Percentiles rank a stretch among this genome's conserved stretches.
Conservation (phyloP, 208 protist species). For the Leishmania amazonensis region DNA sequence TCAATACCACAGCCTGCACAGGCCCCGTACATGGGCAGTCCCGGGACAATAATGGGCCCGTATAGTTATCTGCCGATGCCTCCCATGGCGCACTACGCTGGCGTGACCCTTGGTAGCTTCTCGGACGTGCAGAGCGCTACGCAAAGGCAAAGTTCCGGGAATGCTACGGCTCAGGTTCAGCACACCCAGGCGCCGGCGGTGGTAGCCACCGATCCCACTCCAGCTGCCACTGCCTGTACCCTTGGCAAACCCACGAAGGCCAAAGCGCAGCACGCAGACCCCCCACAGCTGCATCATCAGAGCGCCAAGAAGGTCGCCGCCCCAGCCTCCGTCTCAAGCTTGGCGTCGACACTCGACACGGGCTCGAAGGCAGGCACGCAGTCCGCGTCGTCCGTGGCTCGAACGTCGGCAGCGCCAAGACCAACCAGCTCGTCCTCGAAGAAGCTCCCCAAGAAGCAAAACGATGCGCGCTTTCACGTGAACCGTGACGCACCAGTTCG, state of each 20-base stretch:
- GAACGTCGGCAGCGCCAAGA: background rate
- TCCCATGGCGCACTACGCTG: background rate
- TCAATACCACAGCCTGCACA: background rate
- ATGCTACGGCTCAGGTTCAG: background rate
- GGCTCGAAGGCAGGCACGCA: background rate
- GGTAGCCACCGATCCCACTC: background rate
- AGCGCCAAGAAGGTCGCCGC: background rate
- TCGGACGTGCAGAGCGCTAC: background rate
- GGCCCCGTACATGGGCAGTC: background rate
- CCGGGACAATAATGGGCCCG: background rate
- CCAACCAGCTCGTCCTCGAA: background rate
- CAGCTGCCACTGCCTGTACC: background rate
- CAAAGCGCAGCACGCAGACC: background rate
- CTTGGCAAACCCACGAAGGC: background rate
- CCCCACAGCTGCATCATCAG: background rate
- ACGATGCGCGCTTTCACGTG: conserved; percentile 31
- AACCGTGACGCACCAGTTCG: conserved; percentile 33
- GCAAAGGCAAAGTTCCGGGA: background rate
- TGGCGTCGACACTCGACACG: background rate
- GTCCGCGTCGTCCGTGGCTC: background rate
- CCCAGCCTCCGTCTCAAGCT: background rate
- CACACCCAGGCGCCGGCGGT: background rate
- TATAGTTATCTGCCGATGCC: background rate
- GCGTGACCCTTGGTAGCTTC: background rate
- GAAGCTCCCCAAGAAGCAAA: conserved; percentile 2